A percentile compares a stretch with the other conserved stretches of the same genome.
phyloP scores from a whole-genome alignment of 768 basidiomycete genomes.

The Suillus alpinus region DNA sequence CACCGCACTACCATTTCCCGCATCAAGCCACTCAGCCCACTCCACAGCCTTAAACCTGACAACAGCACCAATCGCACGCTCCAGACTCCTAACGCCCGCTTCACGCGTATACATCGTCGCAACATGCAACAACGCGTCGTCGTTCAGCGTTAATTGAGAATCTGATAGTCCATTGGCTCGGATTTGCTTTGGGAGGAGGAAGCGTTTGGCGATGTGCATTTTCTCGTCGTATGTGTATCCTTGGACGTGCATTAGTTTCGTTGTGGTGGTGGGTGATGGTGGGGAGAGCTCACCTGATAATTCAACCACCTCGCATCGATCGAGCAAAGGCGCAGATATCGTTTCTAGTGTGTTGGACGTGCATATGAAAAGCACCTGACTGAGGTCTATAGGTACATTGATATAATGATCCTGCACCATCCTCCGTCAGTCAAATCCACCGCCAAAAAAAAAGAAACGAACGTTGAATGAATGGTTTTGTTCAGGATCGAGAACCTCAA shows the following conservation, averaged over 20 bases:
- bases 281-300: constrained; percentile 52
- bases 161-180: constrained; percentile 69
- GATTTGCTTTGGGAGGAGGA: constrained; percentile 88
- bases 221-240: constrained; percentile 90
- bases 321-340: constrained; percentile 82
- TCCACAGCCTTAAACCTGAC: constrained; percentile 92
- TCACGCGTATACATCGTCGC: constrained; percentile 84
- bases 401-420: constrained; percentile 79
- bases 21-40: constrained; percentile 64
- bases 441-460: constrained; percentile 15
- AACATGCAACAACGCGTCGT: constrained; percentile 68
- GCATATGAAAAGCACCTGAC: constrained; percentile 88
- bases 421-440: not conserved
- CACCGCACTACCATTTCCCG: constrained; percentile 6
- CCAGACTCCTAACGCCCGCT: constrained; percentile 89
- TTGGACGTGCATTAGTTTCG: not conserved
- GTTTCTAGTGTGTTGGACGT: constrained; percentile 90
- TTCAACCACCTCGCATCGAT: constrained; percentile 87
- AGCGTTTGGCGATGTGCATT: constrained; percentile 81
- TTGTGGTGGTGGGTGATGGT: too few species aligned
- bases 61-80: constrained; percentile 84
- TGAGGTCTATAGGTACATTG: constrained; percentile 84
- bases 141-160: constrained; percentile 60
- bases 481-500: constrained; percentile 93
- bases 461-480: constrained; percentile 85